phyloP scores from a whole-genome alignment of 805 yeast genomes.

The Clavispora santaluciae region DNA sequence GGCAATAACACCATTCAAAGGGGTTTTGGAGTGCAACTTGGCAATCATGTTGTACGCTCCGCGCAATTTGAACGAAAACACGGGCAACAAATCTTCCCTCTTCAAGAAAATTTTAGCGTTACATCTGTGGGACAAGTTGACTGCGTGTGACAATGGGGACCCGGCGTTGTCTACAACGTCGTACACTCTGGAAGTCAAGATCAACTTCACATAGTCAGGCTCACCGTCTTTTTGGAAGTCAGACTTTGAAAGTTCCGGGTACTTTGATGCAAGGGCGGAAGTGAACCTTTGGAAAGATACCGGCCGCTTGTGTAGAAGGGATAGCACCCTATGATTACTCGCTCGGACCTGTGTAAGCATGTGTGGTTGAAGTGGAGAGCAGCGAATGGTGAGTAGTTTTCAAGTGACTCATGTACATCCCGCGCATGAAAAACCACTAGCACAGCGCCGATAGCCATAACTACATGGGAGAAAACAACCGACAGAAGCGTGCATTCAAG shows the following conservation, averaged over 20 bases:
- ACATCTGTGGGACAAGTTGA: conserved; percentile 66
- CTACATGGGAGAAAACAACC: too few relatives aligned
- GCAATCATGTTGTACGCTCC: conserved; percentile 99
- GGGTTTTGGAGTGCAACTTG: conserved; percentile 58
- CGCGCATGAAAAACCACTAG: background rate
- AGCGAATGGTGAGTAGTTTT: background rate
- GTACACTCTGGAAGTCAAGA: conserved; percentile 87
- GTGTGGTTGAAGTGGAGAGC: background rate
- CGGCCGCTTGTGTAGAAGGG: background rate
- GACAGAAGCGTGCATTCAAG: too few relatives aligned
- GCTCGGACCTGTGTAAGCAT: background rate
- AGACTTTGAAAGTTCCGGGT: conserved; percentile 42
- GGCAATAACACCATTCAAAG: conserved; percentile 86
- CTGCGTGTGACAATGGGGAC: conserved; percentile 76
- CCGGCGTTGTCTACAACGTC: conserved; percentile 80
- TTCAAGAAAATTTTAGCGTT: conserved; percentile 75
- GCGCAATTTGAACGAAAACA: conserved; percentile 90
- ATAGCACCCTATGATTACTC: background rate
- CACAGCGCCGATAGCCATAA: too few relatives aligned
- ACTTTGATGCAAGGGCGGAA: conserved; percentile 16
- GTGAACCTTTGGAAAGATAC: background rate
- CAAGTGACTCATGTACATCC: background rate
- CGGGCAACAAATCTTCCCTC: conserved; percentile 92
- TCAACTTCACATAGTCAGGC: conserved; percentile 92
- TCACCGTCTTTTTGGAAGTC: conserved; percentile 56